Conservation (phyloP, 441 rosid genomes). For the Pelargonium cotyledonis region DNA sequence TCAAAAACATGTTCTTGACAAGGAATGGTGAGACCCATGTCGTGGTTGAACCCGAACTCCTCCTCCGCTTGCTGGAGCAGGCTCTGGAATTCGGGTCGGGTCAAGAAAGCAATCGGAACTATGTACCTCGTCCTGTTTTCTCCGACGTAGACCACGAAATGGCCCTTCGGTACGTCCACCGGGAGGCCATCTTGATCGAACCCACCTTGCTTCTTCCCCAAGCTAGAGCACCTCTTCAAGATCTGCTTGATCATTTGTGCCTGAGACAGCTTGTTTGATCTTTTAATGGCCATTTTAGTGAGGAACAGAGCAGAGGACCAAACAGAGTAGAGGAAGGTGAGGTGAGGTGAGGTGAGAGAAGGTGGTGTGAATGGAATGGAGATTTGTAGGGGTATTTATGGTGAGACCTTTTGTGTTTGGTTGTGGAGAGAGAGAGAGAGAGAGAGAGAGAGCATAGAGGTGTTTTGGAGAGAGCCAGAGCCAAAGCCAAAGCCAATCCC, state of each 20-base stretch:
- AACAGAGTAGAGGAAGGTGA: neutral
- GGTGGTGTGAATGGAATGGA: neutral
- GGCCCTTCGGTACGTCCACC: conserved; percentile 24
- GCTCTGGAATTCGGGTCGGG: conserved; percentile 22
- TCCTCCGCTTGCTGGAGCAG: conserved; percentile 12
- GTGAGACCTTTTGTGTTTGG: neutral
- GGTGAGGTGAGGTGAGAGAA: neutral
- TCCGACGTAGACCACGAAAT: conserved; percentile 24
- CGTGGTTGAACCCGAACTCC: conserved; percentile 21
- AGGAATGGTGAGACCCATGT: conserved; percentile 23
- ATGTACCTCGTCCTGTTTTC: conserved; percentile 16
- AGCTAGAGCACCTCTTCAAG: conserved; percentile 20
- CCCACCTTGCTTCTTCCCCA: conserved; percentile 15
- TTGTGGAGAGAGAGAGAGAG: neutral
- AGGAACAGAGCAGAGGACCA: neutral
- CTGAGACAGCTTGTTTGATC: conserved; percentile 17
- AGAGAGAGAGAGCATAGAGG: neutral
- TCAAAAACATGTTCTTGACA: conserved; percentile 16
- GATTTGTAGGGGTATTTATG: conserved; percentile 4
- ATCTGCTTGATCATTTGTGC: conserved; percentile 19
- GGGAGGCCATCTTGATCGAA: conserved; percentile 10
- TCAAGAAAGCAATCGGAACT: conserved; percentile 19
- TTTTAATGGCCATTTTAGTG: conserved; percentile 18
- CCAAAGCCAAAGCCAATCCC: neutral
- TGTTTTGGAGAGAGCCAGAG: neutral